These are phyloP conservation scores for Diddensiella transvaalensis DNA, from an alignment of 805 yeast species.

Conservation along the genomic window DNA sequence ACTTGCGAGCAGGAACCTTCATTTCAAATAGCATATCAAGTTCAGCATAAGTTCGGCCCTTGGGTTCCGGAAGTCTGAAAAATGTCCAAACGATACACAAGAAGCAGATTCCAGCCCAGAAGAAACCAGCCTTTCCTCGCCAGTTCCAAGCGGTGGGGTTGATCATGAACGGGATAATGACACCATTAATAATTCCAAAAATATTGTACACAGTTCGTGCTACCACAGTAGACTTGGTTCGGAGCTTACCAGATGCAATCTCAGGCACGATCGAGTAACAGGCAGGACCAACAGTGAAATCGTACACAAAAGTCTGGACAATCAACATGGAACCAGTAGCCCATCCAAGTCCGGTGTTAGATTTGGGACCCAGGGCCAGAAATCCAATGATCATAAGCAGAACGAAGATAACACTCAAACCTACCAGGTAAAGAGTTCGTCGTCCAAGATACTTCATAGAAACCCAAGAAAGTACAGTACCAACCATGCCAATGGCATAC, in stretches of 20 bases:
- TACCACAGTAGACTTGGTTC: conserved; percentile 41
- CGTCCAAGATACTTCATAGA: conserved; percentile 22
- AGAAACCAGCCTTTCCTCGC: conserved; percentile 46
- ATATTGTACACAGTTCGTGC: conserved; percentile 34
- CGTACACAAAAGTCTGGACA: conserved; percentile 43
- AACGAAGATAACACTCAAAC: conserved; percentile 35
- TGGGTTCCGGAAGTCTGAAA: conserved; percentile 57
- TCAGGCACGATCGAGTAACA: conserved; percentile 40
- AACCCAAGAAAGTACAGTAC: conserved; percentile 32
- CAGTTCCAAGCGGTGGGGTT: conserved; percentile 44
- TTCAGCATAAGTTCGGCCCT: conserved; percentile 55
- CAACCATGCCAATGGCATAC: conserved; percentile 44
- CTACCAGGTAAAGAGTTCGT: conserved; percentile 27
- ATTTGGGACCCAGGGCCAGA: conserved; percentile 36
- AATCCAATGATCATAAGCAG: conserved; percentile 43
- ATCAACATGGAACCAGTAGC: conserved; percentile 43
- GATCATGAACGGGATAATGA: conserved; percentile 43
- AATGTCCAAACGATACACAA: conserved; percentile 41
- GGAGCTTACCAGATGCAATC: conserved; percentile 38
- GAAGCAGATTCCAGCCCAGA: conserved; percentile 40
- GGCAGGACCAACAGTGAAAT: conserved; percentile 42
- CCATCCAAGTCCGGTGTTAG: conserved; percentile 20
- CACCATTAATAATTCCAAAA: conserved; percentile 18
- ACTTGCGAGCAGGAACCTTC: conserved; percentile 29
- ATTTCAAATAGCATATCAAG: conserved; percentile 49